Evolutionary conservation across 2,329 filamentous ascomycete genomes (phyloP).

Genomic region (Aspergillus hiratsukae): DNA sequence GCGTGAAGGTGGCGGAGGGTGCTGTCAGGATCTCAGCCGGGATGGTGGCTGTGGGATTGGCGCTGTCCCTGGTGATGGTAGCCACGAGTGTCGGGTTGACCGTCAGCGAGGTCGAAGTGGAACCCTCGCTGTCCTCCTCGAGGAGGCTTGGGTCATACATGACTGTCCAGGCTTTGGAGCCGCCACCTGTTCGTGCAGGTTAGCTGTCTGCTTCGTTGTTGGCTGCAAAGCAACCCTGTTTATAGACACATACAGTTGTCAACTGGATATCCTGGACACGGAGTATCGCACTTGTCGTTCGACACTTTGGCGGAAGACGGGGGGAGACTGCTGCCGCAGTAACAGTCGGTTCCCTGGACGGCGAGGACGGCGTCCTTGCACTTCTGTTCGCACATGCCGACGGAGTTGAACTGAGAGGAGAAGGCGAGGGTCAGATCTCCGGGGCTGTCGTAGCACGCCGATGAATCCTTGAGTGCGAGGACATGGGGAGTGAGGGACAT

Average conservation of each 20-base stretch:
- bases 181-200: slow-evolving; percentile 13
- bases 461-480: not conserved
- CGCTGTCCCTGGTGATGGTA: slow-evolving; percentile 2
- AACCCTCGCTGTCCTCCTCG: not conserved
- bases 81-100: slow-evolving; percentile 10
- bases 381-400: not conserved
- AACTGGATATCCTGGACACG: slow-evolving; percentile 17
- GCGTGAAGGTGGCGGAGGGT: slow-evolving; percentile 4
- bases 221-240: not conserved
- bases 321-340: slow-evolving; percentile 20
- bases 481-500: not conserved
- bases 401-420: slow-evolving; percentile 1
- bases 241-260: slow-evolving; percentile 17
- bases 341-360: slow-evolving; percentile 18
- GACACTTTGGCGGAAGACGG: slow-evolving; percentile 11
- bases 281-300: slow-evolving; percentile 16
- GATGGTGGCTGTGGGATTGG: not conserved
- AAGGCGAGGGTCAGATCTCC: slow-evolving; percentile 1
- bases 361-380: slow-evolving; percentile 19
- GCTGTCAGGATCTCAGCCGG: slow-evolving; percentile 13
- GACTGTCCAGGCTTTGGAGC: slow-evolving; percentile 15
- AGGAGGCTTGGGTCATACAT: not conserved
- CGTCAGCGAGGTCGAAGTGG: not conserved
- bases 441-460: slow-evolving; percentile 8
- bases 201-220: not conserved